A percentile compares a stretch with the other conserved stretches of the same genome.
These are phyloP conservation scores for Lepiota venenata DNA, from an alignment of 768 basidiomycete genomes.

Conservation along the genomic window DNA sequence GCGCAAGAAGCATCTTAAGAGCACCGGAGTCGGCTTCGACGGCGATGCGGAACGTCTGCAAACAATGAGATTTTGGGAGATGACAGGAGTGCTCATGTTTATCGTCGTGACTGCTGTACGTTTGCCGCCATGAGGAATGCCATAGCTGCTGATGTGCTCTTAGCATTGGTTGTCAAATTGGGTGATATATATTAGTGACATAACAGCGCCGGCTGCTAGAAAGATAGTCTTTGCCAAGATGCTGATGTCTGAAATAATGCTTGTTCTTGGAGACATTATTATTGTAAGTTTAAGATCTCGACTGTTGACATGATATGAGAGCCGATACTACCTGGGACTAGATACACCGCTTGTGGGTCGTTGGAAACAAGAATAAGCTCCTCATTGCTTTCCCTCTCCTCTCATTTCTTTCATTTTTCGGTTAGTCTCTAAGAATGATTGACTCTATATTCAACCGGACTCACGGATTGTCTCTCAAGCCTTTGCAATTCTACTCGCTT, in stretches of 20 bases:
- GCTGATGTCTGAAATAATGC: background rate
- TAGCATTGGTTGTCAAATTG: conserved; percentile 3
- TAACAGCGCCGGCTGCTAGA: background rate
- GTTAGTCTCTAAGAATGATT: background rate
- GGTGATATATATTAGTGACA: background rate
- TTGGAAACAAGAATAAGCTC: conserved; percentile 1
- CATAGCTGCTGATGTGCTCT: background rate
- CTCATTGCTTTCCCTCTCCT: conserved; percentile 4
- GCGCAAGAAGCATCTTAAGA: background rate
- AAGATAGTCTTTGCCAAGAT: background rate
- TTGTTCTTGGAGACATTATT: conserved; percentile 1
- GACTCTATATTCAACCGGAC: background rate
- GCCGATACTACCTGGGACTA: background rate
- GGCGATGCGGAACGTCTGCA: background rate
- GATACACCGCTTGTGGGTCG: conserved; percentile 5
- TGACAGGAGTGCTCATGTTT: conserved; percentile 2
- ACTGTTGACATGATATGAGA: too few species aligned
- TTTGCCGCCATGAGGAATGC: background rate
- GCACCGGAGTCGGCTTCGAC: background rate
- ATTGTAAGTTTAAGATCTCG: background rate
- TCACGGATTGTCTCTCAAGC: background rate
- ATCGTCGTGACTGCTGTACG: background rate
- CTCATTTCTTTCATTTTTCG: background rate
- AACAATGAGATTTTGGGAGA: conserved; percentile 7
- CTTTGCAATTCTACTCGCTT: conserved; percentile 5